Evolutionary conservation across 306 rosid species (phyloP).

Genomic region (Cucumis sativus): Cucumber_9930_V3 NC_026657.2:14956501-14957000

Average conservation of each 20-base stretch:
- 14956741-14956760: not conserved
- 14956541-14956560: constrained; percentile 49
- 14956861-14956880: too few relatives aligned
- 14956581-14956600: constrained; percentile 9
- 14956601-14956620: not conserved
- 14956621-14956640: not conserved
- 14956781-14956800: not conserved
- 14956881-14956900: too few relatives aligned
- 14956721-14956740: not conserved
- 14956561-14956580: constrained; percentile 57
- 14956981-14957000: too few relatives aligned
- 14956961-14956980: too few relatives aligned
- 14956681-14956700: not conserved
- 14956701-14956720: not conserved
- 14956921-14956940: too few relatives aligned
- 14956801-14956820: too few relatives aligned
- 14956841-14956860: too few relatives aligned
- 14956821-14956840: too few relatives aligned
- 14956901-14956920: too few relatives aligned
- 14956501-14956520: constrained; percentile 51
- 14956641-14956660: not conserved
- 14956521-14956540: constrained; percentile 40
- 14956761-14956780: not conserved
- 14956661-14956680: not conserved
- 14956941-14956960: too few relatives aligned